phyloP scores from a whole-genome alignment of 1,284 basidiomycete species.

The Pseudozyma sp. region DNA sequence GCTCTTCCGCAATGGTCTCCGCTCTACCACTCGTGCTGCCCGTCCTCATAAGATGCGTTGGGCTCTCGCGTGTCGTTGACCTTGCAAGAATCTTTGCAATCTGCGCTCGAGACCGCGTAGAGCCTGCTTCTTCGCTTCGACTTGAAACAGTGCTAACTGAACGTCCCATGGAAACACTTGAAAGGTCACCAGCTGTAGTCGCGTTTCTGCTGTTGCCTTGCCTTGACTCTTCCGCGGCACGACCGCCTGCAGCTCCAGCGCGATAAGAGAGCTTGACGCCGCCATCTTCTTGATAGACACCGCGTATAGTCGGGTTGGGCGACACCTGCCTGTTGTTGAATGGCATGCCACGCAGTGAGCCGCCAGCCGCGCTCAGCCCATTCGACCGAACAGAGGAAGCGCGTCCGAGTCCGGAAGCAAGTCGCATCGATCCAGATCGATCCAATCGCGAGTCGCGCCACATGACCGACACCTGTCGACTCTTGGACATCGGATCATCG shows the following conservation, averaged over 20 bases:
- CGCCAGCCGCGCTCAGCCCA: slow-evolving; percentile 15
- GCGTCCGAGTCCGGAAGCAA: slow-evolving; percentile 23
- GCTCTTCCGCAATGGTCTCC: slow-evolving; percentile 12
- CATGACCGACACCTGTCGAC: slow-evolving; percentile 42
- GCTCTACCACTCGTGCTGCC: slow-evolving; percentile 7
- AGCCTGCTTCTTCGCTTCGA: slow-evolving; percentile 24
- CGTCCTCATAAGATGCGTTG: slow-evolving; percentile 7
- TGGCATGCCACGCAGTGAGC: slow-evolving; percentile 16
- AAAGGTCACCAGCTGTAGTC: not conserved
- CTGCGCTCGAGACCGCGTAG: slow-evolving; percentile 40
- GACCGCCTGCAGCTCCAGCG: not conserved
- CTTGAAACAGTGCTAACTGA: slow-evolving; percentile 23
- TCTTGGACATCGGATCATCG: slow-evolving; percentile 54
- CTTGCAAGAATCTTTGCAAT: slow-evolving; percentile 59
- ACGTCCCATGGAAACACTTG: slow-evolving; percentile 10
- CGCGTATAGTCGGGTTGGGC: slow-evolving; percentile 39
- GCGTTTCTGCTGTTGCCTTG: not conserved
- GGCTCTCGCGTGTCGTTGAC: slow-evolving; percentile 34
- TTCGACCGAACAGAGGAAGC: slow-evolving; percentile 22
- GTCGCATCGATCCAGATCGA: slow-evolving; percentile 37
- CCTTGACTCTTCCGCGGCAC: slow-evolving; percentile 1
- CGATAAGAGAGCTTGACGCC: not conserved
- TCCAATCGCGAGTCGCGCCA: slow-evolving; percentile 46
- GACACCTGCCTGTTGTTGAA: slow-evolving; percentile 27
- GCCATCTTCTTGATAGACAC: slow-evolving; percentile 1